These are phyloP conservation scores for Magnaporthales sp. DNA, from an alignment of 2,329 filamentous ascomycete species.

Conservation along the genomic window DNA sequence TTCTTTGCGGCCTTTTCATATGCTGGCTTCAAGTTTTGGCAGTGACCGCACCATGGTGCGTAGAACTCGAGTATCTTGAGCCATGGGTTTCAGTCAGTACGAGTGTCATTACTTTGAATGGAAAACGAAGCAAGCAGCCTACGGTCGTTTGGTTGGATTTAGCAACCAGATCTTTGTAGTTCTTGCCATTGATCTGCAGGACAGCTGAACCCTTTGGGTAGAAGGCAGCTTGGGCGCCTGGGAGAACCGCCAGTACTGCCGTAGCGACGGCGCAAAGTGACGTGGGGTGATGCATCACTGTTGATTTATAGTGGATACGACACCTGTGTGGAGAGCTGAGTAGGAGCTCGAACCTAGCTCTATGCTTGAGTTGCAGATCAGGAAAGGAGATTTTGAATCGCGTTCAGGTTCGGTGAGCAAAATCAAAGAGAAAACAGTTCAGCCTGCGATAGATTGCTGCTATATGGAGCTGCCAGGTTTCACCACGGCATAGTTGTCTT, in stretches of 20 bases:
- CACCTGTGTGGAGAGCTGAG: neutral
- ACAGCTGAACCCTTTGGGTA: slow-evolving; percentile 86
- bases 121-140: slow-evolving; percentile 24
- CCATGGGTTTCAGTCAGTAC: neutral
- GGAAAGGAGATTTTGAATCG: neutral
- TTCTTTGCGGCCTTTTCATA: slow-evolving; percentile 91
- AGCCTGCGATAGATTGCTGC: neutral
- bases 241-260: slow-evolving; percentile 56
- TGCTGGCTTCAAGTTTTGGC: slow-evolving; percentile 87
- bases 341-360: neutral
- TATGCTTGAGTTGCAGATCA: neutral
- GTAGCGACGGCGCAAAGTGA: slow-evolving; percentile 44
- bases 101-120: slow-evolving; percentile 2
- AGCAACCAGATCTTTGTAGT: slow-evolving; percentile 73
- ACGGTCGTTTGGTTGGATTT: slow-evolving; percentile 90
- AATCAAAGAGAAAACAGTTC: neutral
- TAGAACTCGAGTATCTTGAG: slow-evolving; percentile 72
- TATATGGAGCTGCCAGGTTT: slow-evolving; percentile 6
- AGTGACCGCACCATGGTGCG: slow-evolving; percentile 96
- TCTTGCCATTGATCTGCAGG: slow-evolving; percentile 69
- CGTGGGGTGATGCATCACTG: slow-evolving; percentile 43
- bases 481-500: slow-evolving; percentile 16
- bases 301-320: slow-evolving; percentile 8
- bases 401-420: neutral
- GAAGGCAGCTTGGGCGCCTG: slow-evolving; percentile 59